Conservation (phyloP, 129 eudicot genomes). For the Tagetes patula region DNA sequence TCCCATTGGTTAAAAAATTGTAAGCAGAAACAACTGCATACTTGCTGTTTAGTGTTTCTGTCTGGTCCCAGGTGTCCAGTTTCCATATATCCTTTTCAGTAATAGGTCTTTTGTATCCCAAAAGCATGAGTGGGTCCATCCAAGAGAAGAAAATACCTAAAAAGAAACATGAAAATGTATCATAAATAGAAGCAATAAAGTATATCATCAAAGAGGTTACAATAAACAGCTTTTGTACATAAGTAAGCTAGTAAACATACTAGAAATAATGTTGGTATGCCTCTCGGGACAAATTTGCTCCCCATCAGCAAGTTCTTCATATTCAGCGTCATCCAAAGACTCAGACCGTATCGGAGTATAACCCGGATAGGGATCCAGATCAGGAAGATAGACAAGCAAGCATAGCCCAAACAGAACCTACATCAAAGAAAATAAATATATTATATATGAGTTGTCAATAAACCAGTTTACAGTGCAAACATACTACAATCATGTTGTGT, state of each 20-base stretch:
- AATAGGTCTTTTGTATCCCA: constrained; percentile 81
- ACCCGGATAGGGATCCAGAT: constrained; percentile 67
- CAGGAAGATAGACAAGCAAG: constrained; percentile 53
- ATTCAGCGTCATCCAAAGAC: constrained; percentile 44
- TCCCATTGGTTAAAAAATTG: background rate
- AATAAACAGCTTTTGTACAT: background rate
- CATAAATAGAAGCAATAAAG: background rate
- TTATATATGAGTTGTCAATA: background rate
- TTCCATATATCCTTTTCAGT: constrained; percentile 95
- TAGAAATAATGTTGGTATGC: constrained; percentile 68
- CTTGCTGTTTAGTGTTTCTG: constrained; percentile 75
- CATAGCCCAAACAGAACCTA: constrained; percentile 67
- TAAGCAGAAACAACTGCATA: constrained; percentile 28
- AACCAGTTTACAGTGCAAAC: constrained; percentile 4
- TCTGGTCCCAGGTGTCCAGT: constrained; percentile 83
- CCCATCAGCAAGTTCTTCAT: constrained; percentile 67
- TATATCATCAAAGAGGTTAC: constrained; percentile 13
- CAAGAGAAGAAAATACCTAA: constrained; percentile 70
- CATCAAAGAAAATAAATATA: background rate
- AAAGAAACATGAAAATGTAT: constrained; percentile 19
- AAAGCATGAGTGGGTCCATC: constrained; percentile 83
- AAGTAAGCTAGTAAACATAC: constrained; percentile 43
- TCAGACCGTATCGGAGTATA: constrained; percentile 54
- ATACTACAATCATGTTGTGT: background rate
- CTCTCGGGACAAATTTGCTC: constrained; percentile 86